Base-by-base conservation (phyloP, 106 monocot genomes). In the Chionographis japonica region DNA sequence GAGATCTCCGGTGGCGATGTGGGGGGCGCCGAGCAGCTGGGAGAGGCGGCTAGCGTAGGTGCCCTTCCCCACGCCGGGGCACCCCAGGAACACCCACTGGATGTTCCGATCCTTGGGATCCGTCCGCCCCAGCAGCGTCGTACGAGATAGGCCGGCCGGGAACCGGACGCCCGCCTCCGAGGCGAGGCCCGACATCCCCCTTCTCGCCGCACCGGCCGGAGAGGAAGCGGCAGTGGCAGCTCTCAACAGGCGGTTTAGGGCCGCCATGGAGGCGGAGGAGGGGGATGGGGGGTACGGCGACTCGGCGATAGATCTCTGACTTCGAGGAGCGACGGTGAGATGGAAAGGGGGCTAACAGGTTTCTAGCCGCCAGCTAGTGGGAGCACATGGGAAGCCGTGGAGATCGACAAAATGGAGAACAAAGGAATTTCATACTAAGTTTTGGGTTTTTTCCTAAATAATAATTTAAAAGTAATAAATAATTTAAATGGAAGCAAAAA, bases 1-100 rank as follows among this genome's bases (percentile, higher is more conserved):
- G 64, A 90, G 90, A 66, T 90, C 90, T 2, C 90, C 90, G 13
- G 90, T 90, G 70, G 90, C 83, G 66, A 90, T 90, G 46, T 86
- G 90, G 51, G 90, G 86, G 37, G 81, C 86, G 20, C 75, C 83
- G 17, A 90, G 83, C 1, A 86, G 75, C 58, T 78, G 74, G 4
- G 80, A 90, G 40, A 90, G 75, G 17, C 86, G 80, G 73, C 90
- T 75, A 2, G 90, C 90, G 14, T 83, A 90, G 1, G 90, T 90
- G 2, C 90, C 90, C 75, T 90, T 90, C 2, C 90, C 90, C 9
- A 90, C 86, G 56, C 90, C 86, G 8, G 90, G 90, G 54, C 90
- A 86, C 7, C 90, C 90, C 12, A 90, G 75, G 74, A 90, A 90
- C 41, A 86, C 80, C 90, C 90, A 90, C 57, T 83, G 86, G 50